Evolutionary conservation across 768 basidiomycete species (phyloP), one percentile per base, ranked within the genome.

Genomic region (Mycena epipterygia): DNA sequence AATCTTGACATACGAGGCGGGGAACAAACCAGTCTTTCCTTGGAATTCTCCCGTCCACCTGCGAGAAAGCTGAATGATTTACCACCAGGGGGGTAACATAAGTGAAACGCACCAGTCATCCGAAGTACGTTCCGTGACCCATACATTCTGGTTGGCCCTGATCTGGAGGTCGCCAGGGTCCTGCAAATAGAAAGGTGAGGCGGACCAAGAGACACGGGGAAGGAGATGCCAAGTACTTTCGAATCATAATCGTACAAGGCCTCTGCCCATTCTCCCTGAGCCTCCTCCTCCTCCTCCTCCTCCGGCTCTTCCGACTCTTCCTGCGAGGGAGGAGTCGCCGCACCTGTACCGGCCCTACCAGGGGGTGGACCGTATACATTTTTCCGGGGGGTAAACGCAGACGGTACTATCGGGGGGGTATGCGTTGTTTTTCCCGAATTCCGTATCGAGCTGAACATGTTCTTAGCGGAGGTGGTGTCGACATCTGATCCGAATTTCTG

Each of bases 181-280:
- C 93, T 95, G 37, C 62, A 42, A 41, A 55, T 71, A 60, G 68
- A 32, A 58, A 68, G 53, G 19, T 25, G 33, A 68, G 23, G 48
- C 27, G 35, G 57, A 33, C 41, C 16, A 42, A 25, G 8, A 32
- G 11, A 14, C 48, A 21, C 17, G 53, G 69, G 44, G 73, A 9
- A 11, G 12, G 16, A 16, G 55, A 17, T 29, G 46, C 1, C 27
- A 44, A 68, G 42, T 75, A 94, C 93, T 74, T 83, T 82, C 58
- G 93, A 90, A 48, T 81, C 81, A 81, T 93, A 95, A 68, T 93
- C 93, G 75, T 95, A 95, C 79, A 93, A 73, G 6, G 84, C 94
- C 74, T 94, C 90, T 19, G 89, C 93, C 94, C 94, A 95, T 70
- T 93, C 91, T 5, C 92, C 93, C 39, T 80, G 74, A 12, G 74